These are phyloP conservation scores for Casaregolazyma suthepensis DNA, from an alignment of 1,139 yeast species.

Conservation along the genomic window DNA sequence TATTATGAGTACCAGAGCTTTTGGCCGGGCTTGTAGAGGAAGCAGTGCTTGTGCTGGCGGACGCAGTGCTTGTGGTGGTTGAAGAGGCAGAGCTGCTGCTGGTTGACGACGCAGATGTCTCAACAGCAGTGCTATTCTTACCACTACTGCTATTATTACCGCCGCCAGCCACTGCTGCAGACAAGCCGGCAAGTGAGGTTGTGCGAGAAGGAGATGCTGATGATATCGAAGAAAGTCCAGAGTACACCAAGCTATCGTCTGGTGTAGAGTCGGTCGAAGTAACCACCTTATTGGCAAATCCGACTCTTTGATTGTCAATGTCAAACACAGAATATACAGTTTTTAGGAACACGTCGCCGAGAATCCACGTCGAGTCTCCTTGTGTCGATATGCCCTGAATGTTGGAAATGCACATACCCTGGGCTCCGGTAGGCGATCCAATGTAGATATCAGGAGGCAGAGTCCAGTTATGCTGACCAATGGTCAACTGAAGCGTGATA, in stretches of 20 bases:
- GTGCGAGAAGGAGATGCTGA: constrained; percentile 5
- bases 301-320: constrained; percentile 44
- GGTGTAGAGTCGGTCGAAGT: constrained; percentile 22
- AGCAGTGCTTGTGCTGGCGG: constrained; percentile 9
- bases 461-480: constrained; percentile 42
- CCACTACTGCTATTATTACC: not conserved
- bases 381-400: constrained; percentile 45
- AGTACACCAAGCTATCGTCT: constrained; percentile 17
- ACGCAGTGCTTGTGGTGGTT: too few species aligned
- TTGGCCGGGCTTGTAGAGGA: constrained; percentile 2
- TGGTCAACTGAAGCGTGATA: constrained; percentile 34
- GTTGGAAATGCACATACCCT: constrained; percentile 60
- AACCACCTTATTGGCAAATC: constrained; percentile 40
- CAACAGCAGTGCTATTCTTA: not conserved
- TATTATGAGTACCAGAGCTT: not conserved
- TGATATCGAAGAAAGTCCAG: constrained; percentile 1
- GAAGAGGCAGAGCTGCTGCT: constrained; percentile 5
- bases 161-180: constrained; percentile 1
- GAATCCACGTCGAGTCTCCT: constrained; percentile 36
- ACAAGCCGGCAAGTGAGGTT: constrained; percentile 3
- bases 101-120: constrained; percentile 10
- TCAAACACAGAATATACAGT: constrained; percentile 57
- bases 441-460: constrained; percentile 43
- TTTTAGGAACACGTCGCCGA: constrained; percentile 58
- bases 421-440: constrained; percentile 40